Evolutionary conservation across 2,329 filamentous ascomycete species (phyloP).

Genomic region (Magnaporthales sp.): DNA sequence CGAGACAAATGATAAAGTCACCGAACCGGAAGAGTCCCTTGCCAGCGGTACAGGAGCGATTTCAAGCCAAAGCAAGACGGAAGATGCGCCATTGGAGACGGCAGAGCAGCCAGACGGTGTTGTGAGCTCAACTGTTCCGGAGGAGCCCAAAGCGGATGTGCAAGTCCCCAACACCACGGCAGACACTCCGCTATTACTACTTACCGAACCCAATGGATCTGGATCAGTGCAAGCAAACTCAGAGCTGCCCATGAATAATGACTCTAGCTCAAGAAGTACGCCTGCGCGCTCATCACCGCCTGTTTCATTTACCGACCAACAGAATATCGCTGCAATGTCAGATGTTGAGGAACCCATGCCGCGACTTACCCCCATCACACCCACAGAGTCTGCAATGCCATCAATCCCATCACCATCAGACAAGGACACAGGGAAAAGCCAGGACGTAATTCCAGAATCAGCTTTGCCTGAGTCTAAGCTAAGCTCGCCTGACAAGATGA

Average conservation of each 20-base stretch:
- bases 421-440: background rate
- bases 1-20: background rate
- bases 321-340: background rate
- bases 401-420: background rate
- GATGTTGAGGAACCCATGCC: background rate
- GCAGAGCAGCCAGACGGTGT: background rate
- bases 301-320: background rate
- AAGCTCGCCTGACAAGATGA: background rate
- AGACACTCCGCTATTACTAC: background rate
- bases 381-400: slow-evolving; percentile 1
- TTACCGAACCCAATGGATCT: background rate
- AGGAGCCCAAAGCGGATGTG: background rate
- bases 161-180: background rate
- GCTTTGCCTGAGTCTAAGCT: background rate
- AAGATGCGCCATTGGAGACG: background rate
- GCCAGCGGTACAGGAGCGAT: background rate
- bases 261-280: background rate
- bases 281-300: slow-evolving; percentile 4
- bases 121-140: background rate
- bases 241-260: background rate
- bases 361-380: background rate
- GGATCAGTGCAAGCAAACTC: background rate
- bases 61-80: background rate
- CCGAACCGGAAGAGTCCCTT: background rate
- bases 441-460: background rate